Evolutionary conservation across 2,329 filamentous ascomycete genomes (phyloP).

Genomic region (Lachnellula cervina): DNA sequence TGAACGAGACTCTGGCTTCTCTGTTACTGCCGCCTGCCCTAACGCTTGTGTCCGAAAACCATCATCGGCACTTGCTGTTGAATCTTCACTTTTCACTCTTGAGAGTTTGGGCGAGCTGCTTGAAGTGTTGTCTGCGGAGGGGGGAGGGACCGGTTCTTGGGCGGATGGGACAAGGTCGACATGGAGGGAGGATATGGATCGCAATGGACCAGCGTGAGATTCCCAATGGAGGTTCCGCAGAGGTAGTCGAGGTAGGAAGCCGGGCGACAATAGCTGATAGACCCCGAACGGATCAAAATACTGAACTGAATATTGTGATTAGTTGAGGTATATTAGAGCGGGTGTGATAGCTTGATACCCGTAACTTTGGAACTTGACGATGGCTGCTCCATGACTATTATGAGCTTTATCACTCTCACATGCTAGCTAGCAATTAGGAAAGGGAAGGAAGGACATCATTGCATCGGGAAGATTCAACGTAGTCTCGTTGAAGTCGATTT

Average conservation of each 20-base stretch:
- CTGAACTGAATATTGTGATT: slow-evolving; percentile 59
- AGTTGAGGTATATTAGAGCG: slow-evolving; percentile 4
- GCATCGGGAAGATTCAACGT: neutral
- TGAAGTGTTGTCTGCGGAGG: slow-evolving; percentile 33
- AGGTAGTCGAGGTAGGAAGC: slow-evolving; percentile 74
- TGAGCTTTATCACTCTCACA: slow-evolving; percentile 6
- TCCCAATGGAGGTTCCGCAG: slow-evolving; percentile 96
- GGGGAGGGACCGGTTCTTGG: slow-evolving; percentile 38
- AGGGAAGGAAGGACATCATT: neutral
- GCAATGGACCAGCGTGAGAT: slow-evolving; percentile 81
- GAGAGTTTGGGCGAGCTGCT: slow-evolving; percentile 29
- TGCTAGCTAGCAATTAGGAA: neutral
- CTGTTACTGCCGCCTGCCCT: slow-evolving; percentile 32
- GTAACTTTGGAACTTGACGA: slow-evolving; percentile 73
- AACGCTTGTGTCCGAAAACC: slow-evolving; percentile 56
- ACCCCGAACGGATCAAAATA: slow-evolving; percentile 91
- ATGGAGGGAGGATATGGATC: slow-evolving; percentile 90
- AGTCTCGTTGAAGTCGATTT: neutral
- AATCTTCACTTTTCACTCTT: slow-evolving; percentile 35
- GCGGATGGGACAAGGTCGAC: slow-evolving; percentile 69
- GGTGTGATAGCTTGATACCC: slow-evolving; percentile 42
- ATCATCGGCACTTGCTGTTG: slow-evolving; percentile 43
- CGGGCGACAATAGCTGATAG: slow-evolving; percentile 74
- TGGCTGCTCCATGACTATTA: slow-evolving; percentile 57
- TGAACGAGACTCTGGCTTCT: slow-evolving; percentile 22